Percentiles rank a stretch among this genome's conserved stretches.
phyloP scores from a whole-genome alignment of 805 yeast species.

The Metschnikowia lachancei region DNA sequence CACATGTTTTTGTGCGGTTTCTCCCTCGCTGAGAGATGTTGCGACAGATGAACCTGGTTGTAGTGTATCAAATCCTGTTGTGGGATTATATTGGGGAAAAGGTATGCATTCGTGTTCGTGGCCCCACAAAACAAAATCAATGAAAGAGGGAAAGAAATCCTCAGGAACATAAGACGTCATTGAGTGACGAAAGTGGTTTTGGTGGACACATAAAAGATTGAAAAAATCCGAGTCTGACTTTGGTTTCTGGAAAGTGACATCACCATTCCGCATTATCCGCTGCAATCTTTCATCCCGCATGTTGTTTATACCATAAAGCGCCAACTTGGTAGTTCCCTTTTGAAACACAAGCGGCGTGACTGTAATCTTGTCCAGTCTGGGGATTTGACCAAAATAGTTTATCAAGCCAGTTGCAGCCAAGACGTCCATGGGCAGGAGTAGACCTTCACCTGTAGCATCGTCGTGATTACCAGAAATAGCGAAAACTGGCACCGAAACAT shows the following conservation, averaged over 20 bases:
- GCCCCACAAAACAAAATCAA: conserved; percentile 91
- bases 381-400: conserved; percentile 85
- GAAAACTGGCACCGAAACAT: conserved; percentile 85
- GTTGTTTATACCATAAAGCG: conserved; percentile 85
- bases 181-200: conserved; percentile 81
- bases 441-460: conserved; percentile 85
- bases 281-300: conserved; percentile 86
- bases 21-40: conserved; percentile 84
- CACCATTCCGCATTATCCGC: conserved; percentile 75
- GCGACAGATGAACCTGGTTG: conserved; percentile 96
- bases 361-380: conserved; percentile 69
- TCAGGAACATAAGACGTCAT: conserved; percentile 85
- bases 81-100: conserved; percentile 56
- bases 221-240: conserved; percentile 67
- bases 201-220: conserved; percentile 83
- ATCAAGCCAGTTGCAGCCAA: conserved; percentile 76
- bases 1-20: conserved; percentile 69
- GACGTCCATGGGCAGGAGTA: conserved; percentile 83
- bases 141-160: conserved; percentile 70
- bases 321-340: conserved; percentile 78
- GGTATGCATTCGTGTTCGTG: conserved; percentile 96
- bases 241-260: conserved; percentile 78
- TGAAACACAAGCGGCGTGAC: conserved; percentile 75
- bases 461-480: conserved; percentile 96
- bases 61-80: conserved; percentile 68